phyloP scores from a whole-genome alignment of 352 stramenopile genomes.

The Phytophthora colocasiae region DNA sequence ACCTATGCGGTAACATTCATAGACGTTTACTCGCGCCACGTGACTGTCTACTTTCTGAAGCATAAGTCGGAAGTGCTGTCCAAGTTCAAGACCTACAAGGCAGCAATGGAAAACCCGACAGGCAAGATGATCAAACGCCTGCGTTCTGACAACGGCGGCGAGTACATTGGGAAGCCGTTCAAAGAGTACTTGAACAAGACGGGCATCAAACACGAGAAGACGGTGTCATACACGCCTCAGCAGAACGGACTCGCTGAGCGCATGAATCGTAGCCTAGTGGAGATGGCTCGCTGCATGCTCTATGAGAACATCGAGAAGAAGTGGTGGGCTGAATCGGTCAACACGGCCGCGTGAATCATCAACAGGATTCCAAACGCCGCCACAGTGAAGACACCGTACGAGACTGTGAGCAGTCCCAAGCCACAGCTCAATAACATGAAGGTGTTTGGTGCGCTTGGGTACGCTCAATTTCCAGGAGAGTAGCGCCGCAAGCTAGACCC shows the following conservation, averaged over 20 bases:
- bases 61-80: not conserved
- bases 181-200: not conserved
- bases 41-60: not conserved
- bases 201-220: not conserved
- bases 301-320: constrained; percentile 1
- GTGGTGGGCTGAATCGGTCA: not conserved
- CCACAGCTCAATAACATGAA: constrained; percentile 25
- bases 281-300: constrained; percentile 7
- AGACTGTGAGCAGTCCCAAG: constrained; percentile 3
- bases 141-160: not conserved
- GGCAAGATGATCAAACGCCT: not conserved
- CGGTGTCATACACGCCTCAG: not conserved
- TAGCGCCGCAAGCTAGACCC: constrained; percentile 20
- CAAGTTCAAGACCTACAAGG: not conserved
- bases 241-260: constrained; percentile 1
- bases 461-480: constrained; percentile 18
- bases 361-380: not conserved
- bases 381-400: constrained; percentile 16
- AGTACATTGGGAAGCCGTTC: not conserved
- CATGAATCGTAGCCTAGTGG: not conserved
- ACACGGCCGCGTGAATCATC: constrained; percentile 1
- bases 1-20: not conserved
- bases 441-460: constrained; percentile 23
- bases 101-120: not conserved
- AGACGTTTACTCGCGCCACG: not conserved